Evolutionary conservation across 2,329 filamentous ascomycete genomes (phyloP), one percentile per base, ranked within the genome.

Genomic region (Verticillium klebahnii): DNA sequence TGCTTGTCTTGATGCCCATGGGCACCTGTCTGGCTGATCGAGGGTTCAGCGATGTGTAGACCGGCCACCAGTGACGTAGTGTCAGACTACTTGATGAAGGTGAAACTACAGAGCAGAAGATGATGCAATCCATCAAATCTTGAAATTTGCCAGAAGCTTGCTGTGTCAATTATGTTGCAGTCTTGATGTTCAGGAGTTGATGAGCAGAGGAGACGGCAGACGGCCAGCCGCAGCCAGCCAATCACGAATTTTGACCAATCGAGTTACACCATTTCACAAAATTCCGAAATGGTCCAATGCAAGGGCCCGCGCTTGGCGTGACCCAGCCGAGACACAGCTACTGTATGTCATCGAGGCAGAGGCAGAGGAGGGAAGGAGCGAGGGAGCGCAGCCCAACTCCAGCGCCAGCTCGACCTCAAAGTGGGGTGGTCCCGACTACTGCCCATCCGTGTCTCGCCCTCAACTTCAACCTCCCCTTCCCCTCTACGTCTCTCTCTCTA

Each of bases 231-330:
- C 55, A 36, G n/a, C 37, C n/a, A 25, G 31, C 55, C 55, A 57
- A 36, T 57, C 55, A 36, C 15, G 29, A 57, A 34, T 57, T 57
- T 57, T 36, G 55, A 23, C 55, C 55, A 57, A 57, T 57, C 15
- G 55, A 57, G 19, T 32, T 57, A 57, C 55, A 57, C 17, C 4
- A 36, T 34, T 34, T n/a, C 14, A 56, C 25, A 17, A 56, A 56
- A 36, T 23, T 14, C 15, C 12, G 40, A 23, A 50, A n/a, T 23
- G 17, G 19, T 9, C 55, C 55, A 57, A 57, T 34, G 55, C 55
- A 57, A 36, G 55, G 55, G 55, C 55, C 55, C 55, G 55, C n/a
- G n/a, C 55, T 57, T 57, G 55, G 55, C 55, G 19, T 11, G 55
- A 31, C n/a, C 32, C 25, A 31, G 29, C 54, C 34, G 55, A 57